These are phyloP conservation scores for Martiniozyma abietophila DNA, from an alignment of 805 yeast species.

Conservation along the genomic window DNA sequence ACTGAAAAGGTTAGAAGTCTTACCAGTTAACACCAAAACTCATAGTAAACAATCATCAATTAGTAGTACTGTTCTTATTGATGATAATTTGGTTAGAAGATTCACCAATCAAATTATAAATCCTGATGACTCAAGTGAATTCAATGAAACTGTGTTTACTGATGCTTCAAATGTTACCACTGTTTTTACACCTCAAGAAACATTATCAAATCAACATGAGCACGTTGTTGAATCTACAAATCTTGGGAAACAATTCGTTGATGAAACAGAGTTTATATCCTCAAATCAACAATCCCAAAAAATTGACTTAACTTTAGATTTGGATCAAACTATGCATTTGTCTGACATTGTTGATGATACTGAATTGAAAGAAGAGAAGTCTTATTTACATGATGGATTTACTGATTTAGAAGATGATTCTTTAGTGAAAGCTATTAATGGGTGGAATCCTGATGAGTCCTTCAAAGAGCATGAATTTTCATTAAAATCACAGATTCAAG, in stretches of 20 bases:
- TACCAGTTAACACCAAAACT: constrained; percentile 6
- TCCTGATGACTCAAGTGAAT: background rate
- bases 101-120: background rate
- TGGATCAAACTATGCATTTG: too few species aligned
- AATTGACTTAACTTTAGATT: too few species aligned
- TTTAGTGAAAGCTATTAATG: constrained; percentile 32
- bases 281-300: too few species aligned
- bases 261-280: too few species aligned
- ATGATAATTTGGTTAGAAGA: constrained; percentile 4
- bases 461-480: too few species aligned
- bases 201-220: too few species aligned
- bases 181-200: background rate
- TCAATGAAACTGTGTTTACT: constrained; percentile 1
- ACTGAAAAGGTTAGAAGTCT: constrained; percentile 10
- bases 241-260: too few species aligned
- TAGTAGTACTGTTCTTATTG: constrained; percentile 1
- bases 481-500: too few species aligned
- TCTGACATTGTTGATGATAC: background rate
- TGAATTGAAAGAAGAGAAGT: background rate
- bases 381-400: background rate
- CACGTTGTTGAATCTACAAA: too few species aligned
- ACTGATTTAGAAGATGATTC: constrained; percentile 22
- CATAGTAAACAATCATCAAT: constrained; percentile 2
- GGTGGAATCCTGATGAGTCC: constrained; percentile 21
- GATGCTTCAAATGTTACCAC: constrained; percentile 3